A percentile compares a stretch with the other conserved stretches of the same genome.
Conservation (phyloP, 805 yeast genomes). For the Ogataea paradorogensis region DNA sequence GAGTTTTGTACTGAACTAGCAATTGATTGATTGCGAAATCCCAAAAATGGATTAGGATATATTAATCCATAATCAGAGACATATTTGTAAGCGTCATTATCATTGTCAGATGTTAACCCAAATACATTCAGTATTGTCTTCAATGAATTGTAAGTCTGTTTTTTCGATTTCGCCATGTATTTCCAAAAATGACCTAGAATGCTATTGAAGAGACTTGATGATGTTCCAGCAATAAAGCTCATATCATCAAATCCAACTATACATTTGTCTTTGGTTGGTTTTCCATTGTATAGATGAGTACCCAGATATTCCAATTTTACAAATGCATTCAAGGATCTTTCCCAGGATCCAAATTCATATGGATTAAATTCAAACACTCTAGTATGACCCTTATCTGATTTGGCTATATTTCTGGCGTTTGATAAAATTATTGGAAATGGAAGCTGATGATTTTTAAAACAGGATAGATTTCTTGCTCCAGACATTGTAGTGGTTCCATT, state of each 20-base stretch:
- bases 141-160: conserved; percentile 35
- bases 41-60: conserved; percentile 62
- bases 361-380: conserved; percentile 60
- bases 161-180: conserved; percentile 30
- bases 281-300: conserved; percentile 43
- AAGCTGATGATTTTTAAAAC: conserved; percentile 38
- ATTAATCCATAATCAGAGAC: conserved; percentile 58
- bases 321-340: conserved; percentile 43
- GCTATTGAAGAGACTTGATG: conserved; percentile 60
- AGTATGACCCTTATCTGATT: conserved; percentile 35
- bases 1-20: conserved; percentile 23
- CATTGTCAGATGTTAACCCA: conserved; percentile 40
- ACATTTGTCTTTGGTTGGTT: conserved; percentile 38
- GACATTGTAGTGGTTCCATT: conserved; percentile 40
- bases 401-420: conserved; percentile 37
- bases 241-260: conserved; percentile 53
- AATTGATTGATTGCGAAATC: conserved; percentile 12
- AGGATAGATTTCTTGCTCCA: conserved; percentile 34
- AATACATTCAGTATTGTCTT: conserved; percentile 39
- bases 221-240: conserved; percentile 60
- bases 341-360: conserved; percentile 71
- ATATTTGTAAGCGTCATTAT: conserved; percentile 28
- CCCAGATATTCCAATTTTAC: conserved; percentile 53
- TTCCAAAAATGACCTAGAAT: conserved; percentile 50
- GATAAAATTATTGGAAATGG: conserved; percentile 51